Evolutionary conservation across 108 stramenopile species (phyloP), one percentile per base, ranked within the genome.

Genomic region (Parietichytrium sp.): DNA sequence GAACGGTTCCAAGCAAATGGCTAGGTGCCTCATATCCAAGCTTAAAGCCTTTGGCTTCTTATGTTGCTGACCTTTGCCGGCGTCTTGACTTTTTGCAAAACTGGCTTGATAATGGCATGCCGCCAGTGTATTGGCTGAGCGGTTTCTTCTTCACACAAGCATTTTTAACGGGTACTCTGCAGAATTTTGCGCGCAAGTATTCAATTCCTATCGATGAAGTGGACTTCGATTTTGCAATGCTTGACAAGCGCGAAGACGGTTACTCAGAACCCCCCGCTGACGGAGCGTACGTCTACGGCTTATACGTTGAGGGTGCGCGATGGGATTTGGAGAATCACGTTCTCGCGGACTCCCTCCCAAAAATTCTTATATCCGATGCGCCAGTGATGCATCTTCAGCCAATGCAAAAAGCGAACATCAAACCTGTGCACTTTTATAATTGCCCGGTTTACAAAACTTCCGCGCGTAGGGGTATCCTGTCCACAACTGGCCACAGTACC

Each of bases 71-170:
- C 82, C 52, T 91, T 12, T 47, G 88, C 33, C 47, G 36, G 13
- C 54, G 90, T 27, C 79, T 90, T 25, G 36, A 85, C 20, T 89
- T 89, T 81, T 48, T 91, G 16, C 80, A 51, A 3, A 45, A 49
- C 26, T 91, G 90, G 90, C 45, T 86, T 80, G 85, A 87, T 20
- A 49, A 55, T n/a, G 80, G 54, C 7, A 42, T 88, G 29, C 90
- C 90, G 4, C 48, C 83, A 30, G 54, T 85, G 52, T 90, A 61
- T 79, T 91, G 90, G 90, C 20, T 91, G 20, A 86, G 84, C 27
- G 90, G 90, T 0, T 89, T 90, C 82, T 91, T 86, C 87, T 90
- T 90, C 83, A 87, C 89, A 4, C 90, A 91, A 81, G 89, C 90
- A 0, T 91, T 91, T 81, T 83, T 91, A 54, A 91, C 90, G 16